phyloP scores from a whole-genome alignment of 371 early-diverging fungal species.

The Mortierella sp. region DNA sequence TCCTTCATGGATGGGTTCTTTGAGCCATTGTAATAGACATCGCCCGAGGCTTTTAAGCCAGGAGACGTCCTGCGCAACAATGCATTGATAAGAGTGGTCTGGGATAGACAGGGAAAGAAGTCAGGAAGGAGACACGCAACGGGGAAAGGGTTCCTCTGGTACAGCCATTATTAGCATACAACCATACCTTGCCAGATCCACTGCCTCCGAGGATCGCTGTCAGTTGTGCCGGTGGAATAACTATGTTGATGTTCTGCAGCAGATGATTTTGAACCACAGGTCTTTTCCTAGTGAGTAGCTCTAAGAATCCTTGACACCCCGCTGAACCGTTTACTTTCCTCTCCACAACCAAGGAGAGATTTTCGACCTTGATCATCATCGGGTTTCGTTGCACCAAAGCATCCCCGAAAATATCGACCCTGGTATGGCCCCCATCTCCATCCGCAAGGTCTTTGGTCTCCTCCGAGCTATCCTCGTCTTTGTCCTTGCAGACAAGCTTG shows the following conservation, averaged over 20 bases:
- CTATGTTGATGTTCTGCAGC: slow-evolving; percentile 55
- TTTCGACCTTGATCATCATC: slow-evolving; percentile 9
- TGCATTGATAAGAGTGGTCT: slow-evolving; percentile 63
- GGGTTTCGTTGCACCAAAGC: not conserved
- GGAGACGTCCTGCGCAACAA: slow-evolving; percentile 18
- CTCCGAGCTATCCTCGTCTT: too few relatives aligned
- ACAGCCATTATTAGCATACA: not conserved
- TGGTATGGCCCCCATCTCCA: not conserved
- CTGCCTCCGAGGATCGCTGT: slow-evolving; percentile 71
- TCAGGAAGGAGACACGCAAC: not conserved
- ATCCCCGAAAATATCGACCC: slow-evolving; percentile 3
- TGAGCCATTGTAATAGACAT: slow-evolving; percentile 19
- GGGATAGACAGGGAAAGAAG: not conserved
- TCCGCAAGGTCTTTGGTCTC: too few relatives aligned
- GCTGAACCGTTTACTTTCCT: not conserved
- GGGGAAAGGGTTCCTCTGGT: too few relatives aligned
- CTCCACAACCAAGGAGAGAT: slow-evolving; percentile 1
- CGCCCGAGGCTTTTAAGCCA: slow-evolving; percentile 1
- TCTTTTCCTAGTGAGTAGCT: not conserved
- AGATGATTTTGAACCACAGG: not conserved
- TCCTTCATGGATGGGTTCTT: slow-evolving; percentile 20
- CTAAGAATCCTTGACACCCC: not conserved
- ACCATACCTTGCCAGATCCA: slow-evolving; percentile 68
- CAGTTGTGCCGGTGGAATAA: slow-evolving; percentile 59
- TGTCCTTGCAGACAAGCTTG: too few relatives aligned